phyloP scores from a whole-genome alignment of 768 basidiomycete species.

The Boletus rubroflammeus region DNA sequence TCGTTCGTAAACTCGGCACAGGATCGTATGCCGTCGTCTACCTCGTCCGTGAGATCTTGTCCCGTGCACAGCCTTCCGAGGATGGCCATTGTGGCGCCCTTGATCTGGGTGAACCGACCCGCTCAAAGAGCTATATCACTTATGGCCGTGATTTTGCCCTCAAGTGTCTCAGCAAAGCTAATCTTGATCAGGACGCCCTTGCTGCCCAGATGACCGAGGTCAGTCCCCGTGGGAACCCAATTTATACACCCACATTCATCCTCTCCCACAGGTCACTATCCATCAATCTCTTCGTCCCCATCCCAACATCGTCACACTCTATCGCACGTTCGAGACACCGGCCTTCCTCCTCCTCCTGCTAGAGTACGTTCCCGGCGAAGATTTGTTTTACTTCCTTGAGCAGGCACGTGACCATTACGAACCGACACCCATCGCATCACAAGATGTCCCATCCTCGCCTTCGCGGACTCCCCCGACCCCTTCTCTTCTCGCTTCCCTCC shows the following conservation, averaged over 20 bases:
- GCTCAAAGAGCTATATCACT: constrained; percentile 35
- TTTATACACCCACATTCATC: constrained; percentile 9
- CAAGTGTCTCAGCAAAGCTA: constrained; percentile 93
- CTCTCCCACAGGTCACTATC: constrained; percentile 67
- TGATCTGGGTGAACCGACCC: constrained; percentile 45
- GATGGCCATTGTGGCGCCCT: constrained; percentile 53
- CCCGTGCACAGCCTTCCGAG: constrained; percentile 41
- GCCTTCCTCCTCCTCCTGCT: constrained; percentile 90
- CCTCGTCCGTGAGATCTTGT: constrained; percentile 72
- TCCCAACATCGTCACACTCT: constrained; percentile 91
- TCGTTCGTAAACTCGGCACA: constrained; percentile 80
- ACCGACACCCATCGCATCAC: constrained; percentile 34
- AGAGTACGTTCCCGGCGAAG: constrained; percentile 95
- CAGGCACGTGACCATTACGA: constrained; percentile 88
- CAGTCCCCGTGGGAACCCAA: constrained; percentile 17
- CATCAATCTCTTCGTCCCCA: constrained; percentile 90
- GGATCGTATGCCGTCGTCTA: constrained; percentile 95
- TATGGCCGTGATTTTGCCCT: constrained; percentile 89
- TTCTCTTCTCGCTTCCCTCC: constrained; percentile 79
- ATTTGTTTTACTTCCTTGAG: constrained; percentile 97
- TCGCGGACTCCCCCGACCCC: constrained; percentile 90
- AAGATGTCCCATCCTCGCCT: constrained; percentile 21
- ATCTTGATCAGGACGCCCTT: constrained; percentile 85
- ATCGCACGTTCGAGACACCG: constrained; percentile 88
- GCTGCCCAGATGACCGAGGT: constrained; percentile 91